Evolutionary conservation across 768 basidiomycete genomes (phyloP), one percentile per base, ranked within the genome.

Genomic region (Lepiota brunneoincarnata): DNA sequence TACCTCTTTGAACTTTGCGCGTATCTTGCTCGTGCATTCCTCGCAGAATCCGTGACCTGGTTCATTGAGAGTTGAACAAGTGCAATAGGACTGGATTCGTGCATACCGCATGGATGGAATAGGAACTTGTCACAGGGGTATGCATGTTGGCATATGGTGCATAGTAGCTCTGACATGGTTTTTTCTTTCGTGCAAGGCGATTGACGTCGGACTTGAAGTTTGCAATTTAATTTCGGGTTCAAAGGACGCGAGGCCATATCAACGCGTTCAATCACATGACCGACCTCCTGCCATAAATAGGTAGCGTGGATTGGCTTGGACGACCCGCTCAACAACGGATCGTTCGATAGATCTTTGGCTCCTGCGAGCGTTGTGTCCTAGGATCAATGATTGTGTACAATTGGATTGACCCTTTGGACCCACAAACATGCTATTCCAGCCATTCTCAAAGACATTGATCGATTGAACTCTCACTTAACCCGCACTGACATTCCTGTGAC

Each of bases 1-100:
- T 20, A 54, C 12, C 4, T 41, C 14, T 28, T 17, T 14, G 31
- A 39, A 24, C n/a, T 37, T 42, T 28, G 1, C 37, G 26, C 45
- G 41, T 20, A 54, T 17, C 4, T 41, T 45, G 12, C n/a, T 40
- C 34, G 38, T 48, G 23, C 53, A 54, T 31, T 47, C 45, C n/a
- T 42, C 28, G 28, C 53, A 54, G 45, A 54, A 54, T 7, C 40
- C 46, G 38, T 54, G 53, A 3, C 53, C 53, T 54, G n/a, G 24
- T 39, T 2, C 24, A 39, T 23, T 38, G 40, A n/a, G 24, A 31
- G 12, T 6, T 17, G 31, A 34, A 28, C 23, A 31, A 12, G 11
- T 5, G 21, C 21, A 38, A 35, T n/a, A n/a, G 15, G 12, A n/a
- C 14, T 20, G 20, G 40, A n/a, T 11, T 12, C 3, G 15, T 20